Percentiles rank a stretch among this genome's conserved stretches.
Evolutionary conservation across 2,329 filamentous ascomycete species (phyloP).

Genomic region (Basipetospora chlamydospora): DNA sequence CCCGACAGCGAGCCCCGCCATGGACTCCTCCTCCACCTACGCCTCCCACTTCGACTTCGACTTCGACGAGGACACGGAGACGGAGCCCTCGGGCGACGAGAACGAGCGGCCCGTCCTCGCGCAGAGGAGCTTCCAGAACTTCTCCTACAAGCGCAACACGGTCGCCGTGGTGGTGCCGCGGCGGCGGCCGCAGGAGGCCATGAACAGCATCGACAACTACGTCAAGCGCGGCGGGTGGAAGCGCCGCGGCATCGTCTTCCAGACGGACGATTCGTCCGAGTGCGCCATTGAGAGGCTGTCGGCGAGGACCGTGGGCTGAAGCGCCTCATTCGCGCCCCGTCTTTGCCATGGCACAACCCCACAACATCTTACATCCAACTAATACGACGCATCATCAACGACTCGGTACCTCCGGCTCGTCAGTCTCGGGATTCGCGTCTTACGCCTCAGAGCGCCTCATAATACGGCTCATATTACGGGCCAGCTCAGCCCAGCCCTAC

Average conservation of each 20-base stretch:
- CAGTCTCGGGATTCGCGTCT: no score
- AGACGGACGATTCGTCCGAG: constrained; percentile 7
- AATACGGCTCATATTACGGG: no score
- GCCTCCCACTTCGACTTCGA: background rate
- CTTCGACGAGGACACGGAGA: constrained; percentile 5
- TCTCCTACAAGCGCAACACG: constrained; percentile 18
- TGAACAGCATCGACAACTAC: constrained; percentile 25
- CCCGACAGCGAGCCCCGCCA: no score
- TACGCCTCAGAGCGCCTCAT: no score
- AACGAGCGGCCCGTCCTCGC: no score
- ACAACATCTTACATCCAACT: background rate
- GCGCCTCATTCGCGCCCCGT: background rate
- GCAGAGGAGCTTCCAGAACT: constrained; percentile 16
- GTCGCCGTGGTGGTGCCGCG: constrained; percentile 11
- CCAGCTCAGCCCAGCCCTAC: no score
- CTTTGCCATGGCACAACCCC: background rate
- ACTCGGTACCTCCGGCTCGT: no score
- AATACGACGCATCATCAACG: no score
- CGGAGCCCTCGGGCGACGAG: background rate
- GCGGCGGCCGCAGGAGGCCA: constrained; percentile 22
- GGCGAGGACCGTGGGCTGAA: constrained; percentile 2
- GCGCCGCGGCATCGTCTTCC: constrained; percentile 26
- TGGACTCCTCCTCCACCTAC: no score
- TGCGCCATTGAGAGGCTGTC: constrained; percentile 2
- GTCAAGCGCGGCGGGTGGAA: constrained; percentile 29